Conservation (phyloP, 768 basidiomycete species). For the Collybia mongolica region DNA sequence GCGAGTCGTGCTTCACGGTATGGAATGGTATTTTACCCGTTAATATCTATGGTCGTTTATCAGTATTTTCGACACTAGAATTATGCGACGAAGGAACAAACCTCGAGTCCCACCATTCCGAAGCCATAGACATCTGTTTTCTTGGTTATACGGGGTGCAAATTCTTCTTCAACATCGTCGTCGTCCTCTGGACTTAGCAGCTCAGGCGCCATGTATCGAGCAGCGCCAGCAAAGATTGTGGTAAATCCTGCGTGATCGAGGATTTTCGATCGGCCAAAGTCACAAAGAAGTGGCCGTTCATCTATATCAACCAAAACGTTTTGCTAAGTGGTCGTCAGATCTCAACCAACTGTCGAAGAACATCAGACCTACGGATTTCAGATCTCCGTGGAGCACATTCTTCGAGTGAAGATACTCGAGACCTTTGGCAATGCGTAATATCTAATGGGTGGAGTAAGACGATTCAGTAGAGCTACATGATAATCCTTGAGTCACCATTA, state of each 20-base stretch:
- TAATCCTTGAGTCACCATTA: slow-evolving; percentile 2
- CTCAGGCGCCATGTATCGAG: slow-evolving; percentile 16
- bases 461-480: neutral
- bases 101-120: slow-evolving; percentile 13
- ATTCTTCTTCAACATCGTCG: neutral
- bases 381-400: slow-evolving; percentile 15
- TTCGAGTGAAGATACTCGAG: slow-evolving; percentile 17
- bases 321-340: neutral
- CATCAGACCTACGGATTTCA: slow-evolving; percentile 13
- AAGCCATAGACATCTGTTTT: slow-evolving; percentile 17
- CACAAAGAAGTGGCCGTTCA: slow-evolving; percentile 11
- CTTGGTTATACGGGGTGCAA: slow-evolving; percentile 8
- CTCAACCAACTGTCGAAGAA: neutral
- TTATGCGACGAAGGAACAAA: neutral
- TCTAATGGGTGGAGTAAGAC: slow-evolving; percentile 2
- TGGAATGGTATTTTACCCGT: too few relatives aligned
- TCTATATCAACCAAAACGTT: slow-evolving; percentile 16
- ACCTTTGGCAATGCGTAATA: slow-evolving; percentile 11
- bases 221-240: slow-evolving; percentile 8
- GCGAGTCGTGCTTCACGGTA: too few relatives aligned
- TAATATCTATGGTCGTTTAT: too few relatives aligned
- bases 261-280: slow-evolving; percentile 20
- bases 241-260: slow-evolving; percentile 10
- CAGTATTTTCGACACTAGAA: too few relatives aligned
- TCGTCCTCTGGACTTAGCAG: slow-evolving; percentile 3